Conservation (phyloP, 192 early-diverging fungal genomes). For the Gamsiella multidivaricata region DNA sequence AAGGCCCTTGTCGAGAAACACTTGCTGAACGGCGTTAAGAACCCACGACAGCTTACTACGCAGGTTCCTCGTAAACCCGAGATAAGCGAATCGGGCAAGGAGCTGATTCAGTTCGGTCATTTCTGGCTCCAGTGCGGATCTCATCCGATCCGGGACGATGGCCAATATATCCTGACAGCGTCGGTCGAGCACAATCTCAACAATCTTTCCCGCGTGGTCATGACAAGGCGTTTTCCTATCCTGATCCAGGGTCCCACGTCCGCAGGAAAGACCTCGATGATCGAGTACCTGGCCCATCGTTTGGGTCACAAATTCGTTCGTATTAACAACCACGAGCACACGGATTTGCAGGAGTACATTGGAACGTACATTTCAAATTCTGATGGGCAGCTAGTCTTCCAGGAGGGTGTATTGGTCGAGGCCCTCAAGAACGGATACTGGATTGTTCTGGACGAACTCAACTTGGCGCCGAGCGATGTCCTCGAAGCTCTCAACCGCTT, state of each 20-base stretch:
- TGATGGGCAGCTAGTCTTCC: slow-evolving; percentile 89
- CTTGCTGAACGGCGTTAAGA: slow-evolving; percentile 68
- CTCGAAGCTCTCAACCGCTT: slow-evolving; percentile 97
- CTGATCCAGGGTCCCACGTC: slow-evolving; percentile 99
- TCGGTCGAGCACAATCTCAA: slow-evolving; percentile 89
- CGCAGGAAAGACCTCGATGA: slow-evolving; percentile 98
- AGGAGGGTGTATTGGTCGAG: slow-evolving; percentile 95
- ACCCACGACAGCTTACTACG: slow-evolving; percentile 63
- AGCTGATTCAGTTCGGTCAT: slow-evolving; percentile 79
- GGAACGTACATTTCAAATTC: slow-evolving; percentile 89
- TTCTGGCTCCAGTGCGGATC: slow-evolving; percentile 85
- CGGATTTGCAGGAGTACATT: slow-evolving; percentile 97
- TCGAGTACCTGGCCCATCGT: slow-evolving; percentile 91
- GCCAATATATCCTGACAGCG: slow-evolving; percentile 85
- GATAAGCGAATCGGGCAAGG: slow-evolving; percentile 33
- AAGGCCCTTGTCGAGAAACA: slow-evolving; percentile 64
- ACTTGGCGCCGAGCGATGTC: slow-evolving; percentile 98
- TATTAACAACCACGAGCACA: slow-evolving; percentile 99
- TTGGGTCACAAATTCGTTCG: slow-evolving; percentile 96
- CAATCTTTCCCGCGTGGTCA: slow-evolving; percentile 90
- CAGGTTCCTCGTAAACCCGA: slow-evolving; percentile 70
- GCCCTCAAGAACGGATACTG: slow-evolving; percentile 95
- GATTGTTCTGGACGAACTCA: slow-evolving; percentile 99
- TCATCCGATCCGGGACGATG: slow-evolving; percentile 48
- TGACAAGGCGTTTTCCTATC: slow-evolving; percentile 91